Evolutionary conservation across 2,329 filamentous ascomycete genomes (phyloP), one percentile per base, ranked within the genome.

Genomic region (Fusarium sp.): DNA sequence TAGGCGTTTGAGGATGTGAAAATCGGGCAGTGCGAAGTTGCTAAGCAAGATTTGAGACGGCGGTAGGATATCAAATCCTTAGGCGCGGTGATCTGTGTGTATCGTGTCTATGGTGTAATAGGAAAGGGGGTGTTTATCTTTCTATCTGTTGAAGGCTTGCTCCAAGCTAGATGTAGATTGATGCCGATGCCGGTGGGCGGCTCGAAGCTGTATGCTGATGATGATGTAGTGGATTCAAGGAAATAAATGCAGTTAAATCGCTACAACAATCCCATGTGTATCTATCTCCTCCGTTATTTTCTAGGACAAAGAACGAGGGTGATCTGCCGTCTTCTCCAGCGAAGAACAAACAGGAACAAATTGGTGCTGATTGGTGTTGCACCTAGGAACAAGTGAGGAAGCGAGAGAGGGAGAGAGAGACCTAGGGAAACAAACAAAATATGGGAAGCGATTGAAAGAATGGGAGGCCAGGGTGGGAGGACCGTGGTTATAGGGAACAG

Each of bases 11-110:
- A 64, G 49, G 35, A 53, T 50, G 43, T 56, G 33, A 50, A 37
- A 53, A 13, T 56, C 39, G 46, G 27, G 52, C 17, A 30, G 33
- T 35, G 33, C 33, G 23, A 63, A 37, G 33, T n/a, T 67, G 56
- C 62, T 62, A 61, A 55, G 46, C 53, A 56, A 46, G 46, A 54
- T 64, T 46, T 51, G 62, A 57, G 68, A 72, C 45, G 53, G 55
- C 56, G 56, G 63, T 56, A 54, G 65, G 67, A 74, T 74, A 61
- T 74, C 72, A 73, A 74, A 74, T 68, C 71, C 69, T 57, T 52
- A 46, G 51, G 65, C 56, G 60, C 61, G 32, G 30, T 44, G 56
- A 66, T 63, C 58, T 59, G 52, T 59, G 13, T 55, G 48, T 51
- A 46, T 43, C 20, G 56, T 19, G 58, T 58, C 56, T 48, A 46